A percentile compares a stretch with the other conserved stretches of the same genome.
Conservation (phyloP, 179 eudicot genomes). For the Beta corolliflora region DNA sequence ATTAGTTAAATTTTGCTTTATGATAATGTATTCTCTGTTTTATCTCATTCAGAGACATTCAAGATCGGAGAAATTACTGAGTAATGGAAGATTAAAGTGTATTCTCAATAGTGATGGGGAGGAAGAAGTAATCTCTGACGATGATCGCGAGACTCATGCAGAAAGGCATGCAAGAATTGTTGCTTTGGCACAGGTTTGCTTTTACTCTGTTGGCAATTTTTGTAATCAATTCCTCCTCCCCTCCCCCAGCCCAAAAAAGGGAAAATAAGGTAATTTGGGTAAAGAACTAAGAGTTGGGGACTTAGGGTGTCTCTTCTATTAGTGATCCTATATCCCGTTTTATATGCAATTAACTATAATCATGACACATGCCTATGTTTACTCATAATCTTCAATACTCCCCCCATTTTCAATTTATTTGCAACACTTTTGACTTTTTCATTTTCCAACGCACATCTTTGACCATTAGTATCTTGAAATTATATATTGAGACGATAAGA, state of each 20-base stretch:
- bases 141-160: constrained; percentile 72
- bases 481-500: no score
- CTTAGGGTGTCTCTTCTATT: no score
- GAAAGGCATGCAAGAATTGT: constrained; percentile 72
- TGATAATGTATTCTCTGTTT: background rate
- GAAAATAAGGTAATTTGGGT: background rate
- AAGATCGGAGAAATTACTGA: constrained; percentile 72
- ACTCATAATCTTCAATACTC: no score
- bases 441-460: no score
- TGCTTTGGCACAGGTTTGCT: constrained; percentile 66
- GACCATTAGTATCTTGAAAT: no score
- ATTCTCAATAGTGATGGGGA: constrained; percentile 88
- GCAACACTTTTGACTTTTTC: no score
- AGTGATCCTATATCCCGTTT: no score
- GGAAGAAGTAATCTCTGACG: constrained; percentile 48
- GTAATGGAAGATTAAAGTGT: constrained; percentile 76
- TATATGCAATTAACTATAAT: no score
- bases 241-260: background rate
- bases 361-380: no score
- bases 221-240: background rate
- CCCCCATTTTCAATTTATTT: no score
- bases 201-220: background rate
- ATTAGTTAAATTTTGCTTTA: constrained; percentile 5
- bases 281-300: background rate
- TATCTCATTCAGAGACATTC: constrained; percentile 62